Percentiles rank a stretch among this genome's conserved stretches.
These are phyloP conservation scores for Podaxis mareebaensis DNA, from an alignment of 768 basidiomycete genomes.

Conservation along the genomic window DNA sequence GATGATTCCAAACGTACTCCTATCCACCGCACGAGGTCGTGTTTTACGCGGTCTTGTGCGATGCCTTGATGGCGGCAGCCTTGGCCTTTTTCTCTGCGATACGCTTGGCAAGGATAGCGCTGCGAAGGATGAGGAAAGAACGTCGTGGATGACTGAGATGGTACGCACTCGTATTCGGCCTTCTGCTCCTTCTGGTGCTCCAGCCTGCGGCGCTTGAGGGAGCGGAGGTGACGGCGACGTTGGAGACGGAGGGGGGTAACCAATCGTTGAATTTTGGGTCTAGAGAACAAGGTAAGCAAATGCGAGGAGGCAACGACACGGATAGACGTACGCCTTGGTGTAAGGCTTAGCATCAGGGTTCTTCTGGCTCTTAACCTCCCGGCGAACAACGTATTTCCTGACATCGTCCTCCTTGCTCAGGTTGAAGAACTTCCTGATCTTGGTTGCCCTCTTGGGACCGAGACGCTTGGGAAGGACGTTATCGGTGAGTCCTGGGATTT, in stretches of 20 bases:
- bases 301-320: not conserved
- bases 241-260: conserved; percentile 96
- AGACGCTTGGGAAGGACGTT: conserved; percentile 90
- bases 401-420: conserved; percentile 98
- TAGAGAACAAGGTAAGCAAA: conserved; percentile 27
- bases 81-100: conserved; percentile 92
- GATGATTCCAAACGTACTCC: not conserved
- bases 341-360: conserved; percentile 91
- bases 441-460: conserved; percentile 96
- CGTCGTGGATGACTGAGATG: not conserved
- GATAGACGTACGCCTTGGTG: conserved; percentile 84
- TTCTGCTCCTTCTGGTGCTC: conserved; percentile 96
- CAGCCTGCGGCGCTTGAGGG: conserved; percentile 85
- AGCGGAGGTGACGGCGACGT: conserved; percentile 89
- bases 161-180: conserved; percentile 82
- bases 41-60: conserved; percentile 46
- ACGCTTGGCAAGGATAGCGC: conserved; percentile 81
- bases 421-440: conserved; percentile 98
- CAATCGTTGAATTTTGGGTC: conserved; percentile 96
- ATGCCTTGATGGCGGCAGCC: conserved; percentile 83
- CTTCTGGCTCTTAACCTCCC: conserved; percentile 88
- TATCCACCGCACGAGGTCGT: not conserved
- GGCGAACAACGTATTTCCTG: conserved; percentile 92
- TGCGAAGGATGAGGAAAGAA: conserved; percentile 24
- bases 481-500: conserved; percentile 92